These are phyloP conservation scores for Geotrichum klebahnii DNA, from an alignment of 1,139 yeast species.

Conservation along the genomic window DNA sequence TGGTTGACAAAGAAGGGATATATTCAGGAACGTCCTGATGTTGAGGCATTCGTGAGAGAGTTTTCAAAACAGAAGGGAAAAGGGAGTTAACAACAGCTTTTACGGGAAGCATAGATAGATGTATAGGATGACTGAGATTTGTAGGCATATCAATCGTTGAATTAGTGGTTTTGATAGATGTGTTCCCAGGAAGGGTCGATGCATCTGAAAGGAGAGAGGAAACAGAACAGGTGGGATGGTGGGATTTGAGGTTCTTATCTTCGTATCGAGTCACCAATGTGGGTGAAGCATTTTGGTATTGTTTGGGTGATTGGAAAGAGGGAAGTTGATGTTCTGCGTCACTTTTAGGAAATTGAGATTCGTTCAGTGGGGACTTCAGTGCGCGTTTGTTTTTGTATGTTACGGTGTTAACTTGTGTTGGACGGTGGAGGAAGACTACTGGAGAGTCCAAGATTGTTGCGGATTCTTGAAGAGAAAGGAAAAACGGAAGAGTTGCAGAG, in stretches of 20 bases:
- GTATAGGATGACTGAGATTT: background rate
- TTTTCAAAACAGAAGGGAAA: constrained; percentile 15
- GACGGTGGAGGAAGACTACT: constrained; percentile 16
- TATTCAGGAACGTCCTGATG: constrained; percentile 17
- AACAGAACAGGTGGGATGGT: background rate
- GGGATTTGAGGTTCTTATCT: background rate
- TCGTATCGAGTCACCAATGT: background rate
- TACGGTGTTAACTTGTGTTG: constrained; percentile 8
- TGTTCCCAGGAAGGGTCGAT: background rate
- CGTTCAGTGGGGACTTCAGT: background rate
- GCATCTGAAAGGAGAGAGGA: background rate
- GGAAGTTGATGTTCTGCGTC: background rate
- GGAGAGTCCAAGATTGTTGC: constrained; percentile 20
- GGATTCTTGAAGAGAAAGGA: constrained; percentile 2
- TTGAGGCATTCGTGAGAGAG: constrained; percentile 8
- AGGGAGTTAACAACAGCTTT: constrained; percentile 11
- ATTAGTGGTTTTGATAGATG: background rate
- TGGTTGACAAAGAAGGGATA: constrained; percentile 6
- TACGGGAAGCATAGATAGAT: constrained; percentile 7
- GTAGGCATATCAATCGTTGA: background rate
- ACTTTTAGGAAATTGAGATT: no score
- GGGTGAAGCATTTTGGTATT: background rate
- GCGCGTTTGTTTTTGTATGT: constrained; percentile 14
- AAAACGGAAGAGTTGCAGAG: constrained; percentile 9
- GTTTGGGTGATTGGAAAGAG: background rate